Evolutionary conservation across 345 rosid genomes (phyloP).

Genomic region (Hibiscus syriacus): DNA sequence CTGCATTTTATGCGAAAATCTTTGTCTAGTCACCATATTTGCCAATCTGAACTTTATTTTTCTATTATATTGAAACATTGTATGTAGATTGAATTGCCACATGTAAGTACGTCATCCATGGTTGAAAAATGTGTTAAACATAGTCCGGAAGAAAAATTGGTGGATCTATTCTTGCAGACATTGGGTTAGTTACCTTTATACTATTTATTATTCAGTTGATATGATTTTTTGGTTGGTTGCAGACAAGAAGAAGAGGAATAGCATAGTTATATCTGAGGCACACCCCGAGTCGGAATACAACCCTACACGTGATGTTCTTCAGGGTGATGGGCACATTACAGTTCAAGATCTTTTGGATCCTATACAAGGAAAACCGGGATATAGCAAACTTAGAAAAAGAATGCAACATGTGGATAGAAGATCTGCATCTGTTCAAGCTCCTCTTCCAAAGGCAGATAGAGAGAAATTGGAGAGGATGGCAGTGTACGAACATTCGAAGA

Average conservation of each 20-base stretch:
- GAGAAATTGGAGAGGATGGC: conserved; percentile 72
- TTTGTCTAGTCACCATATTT: background rate
- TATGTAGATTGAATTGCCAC: background rate
- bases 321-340: conserved; percentile 52
- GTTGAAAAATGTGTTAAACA: background rate
- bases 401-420: conserved; percentile 39
- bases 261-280: conserved; percentile 48
- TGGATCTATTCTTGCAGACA: background rate
- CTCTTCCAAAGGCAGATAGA: conserved; percentile 60
- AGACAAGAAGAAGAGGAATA: background rate
- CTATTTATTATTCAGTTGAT: background rate
- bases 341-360: conserved; percentile 61
- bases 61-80: background rate
- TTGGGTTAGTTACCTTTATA: background rate
- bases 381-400: conserved; percentile 48
- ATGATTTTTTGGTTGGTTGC: background rate
- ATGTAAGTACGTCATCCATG: background rate
- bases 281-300: conserved; percentile 90
- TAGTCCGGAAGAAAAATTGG: background rate
- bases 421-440: conserved; percentile 58
- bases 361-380: conserved; percentile 58
- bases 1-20: background rate
- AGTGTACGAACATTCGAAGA: conserved; percentile 49
- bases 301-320: conserved; percentile 75
- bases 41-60: background rate